Evolutionary conservation across 371 early-diverging fungal genomes (phyloP).

Genomic region (Lichtheimia corymbifera): DNA sequence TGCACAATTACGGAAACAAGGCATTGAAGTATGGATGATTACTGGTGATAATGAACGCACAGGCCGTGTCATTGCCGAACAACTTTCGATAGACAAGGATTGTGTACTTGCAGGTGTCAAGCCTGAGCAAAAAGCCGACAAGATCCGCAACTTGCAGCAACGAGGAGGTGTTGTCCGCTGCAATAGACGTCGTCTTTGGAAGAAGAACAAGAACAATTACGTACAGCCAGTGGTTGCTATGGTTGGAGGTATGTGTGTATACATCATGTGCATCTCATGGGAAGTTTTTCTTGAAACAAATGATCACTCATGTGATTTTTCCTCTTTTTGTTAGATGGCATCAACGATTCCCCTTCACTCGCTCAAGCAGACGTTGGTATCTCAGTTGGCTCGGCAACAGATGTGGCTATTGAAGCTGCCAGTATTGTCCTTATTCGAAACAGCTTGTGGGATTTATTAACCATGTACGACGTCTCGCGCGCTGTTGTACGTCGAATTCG

Average conservation of each 20-base stretch:
- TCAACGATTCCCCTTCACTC: conserved; percentile 92
- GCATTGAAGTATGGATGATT: conserved; percentile 72
- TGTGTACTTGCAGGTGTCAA: conserved; percentile 58
- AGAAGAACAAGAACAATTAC: conserved; percentile 2
- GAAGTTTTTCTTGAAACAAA: not conserved
- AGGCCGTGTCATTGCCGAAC: conserved; percentile 58
- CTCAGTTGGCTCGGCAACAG: conserved; percentile 80
- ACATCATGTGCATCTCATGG: not conserved
- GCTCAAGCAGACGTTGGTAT: conserved; percentile 87
- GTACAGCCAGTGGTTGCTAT: conserved; percentile 59
- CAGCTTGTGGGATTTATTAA: conserved; percentile 68
- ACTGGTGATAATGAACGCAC: conserved; percentile 70
- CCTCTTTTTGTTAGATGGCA: conserved; percentile 74
- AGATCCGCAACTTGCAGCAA: conserved; percentile 61
- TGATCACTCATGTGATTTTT: not conserved
- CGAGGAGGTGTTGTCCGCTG: conserved; percentile 22
- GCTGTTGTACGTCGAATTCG: conserved; percentile 70
- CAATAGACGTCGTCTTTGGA: conserved; percentile 22
- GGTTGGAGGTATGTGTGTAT: conserved; percentile 41
- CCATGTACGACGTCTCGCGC: conserved; percentile 65
- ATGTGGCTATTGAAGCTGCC: conserved; percentile 81
- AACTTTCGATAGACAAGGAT: conserved; percentile 58
- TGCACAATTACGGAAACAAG: conserved; percentile 38
- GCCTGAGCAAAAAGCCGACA: conserved; percentile 69
- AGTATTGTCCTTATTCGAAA: conserved; percentile 74